A percentile compares a stretch with the other conserved stretches of the same genome.
These are phyloP conservation scores for Pseudogymnoascus sp. DNA, from an alignment of 2,329 filamentous ascomycete species.

Conservation along the genomic window DNA sequence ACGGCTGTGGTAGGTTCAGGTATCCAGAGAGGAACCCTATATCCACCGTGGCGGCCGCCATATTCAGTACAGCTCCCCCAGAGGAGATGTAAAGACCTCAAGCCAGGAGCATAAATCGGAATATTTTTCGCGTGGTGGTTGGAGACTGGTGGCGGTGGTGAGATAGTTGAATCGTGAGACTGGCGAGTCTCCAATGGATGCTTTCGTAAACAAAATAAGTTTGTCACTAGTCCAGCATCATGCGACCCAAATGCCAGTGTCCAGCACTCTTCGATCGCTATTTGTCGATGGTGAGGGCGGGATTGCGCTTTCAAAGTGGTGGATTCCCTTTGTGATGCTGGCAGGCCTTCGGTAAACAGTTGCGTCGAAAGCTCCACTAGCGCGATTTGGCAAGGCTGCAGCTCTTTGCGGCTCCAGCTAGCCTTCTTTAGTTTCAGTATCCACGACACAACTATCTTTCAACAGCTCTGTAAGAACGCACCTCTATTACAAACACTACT, in stretches of 20 bases:
- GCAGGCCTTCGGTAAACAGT: background rate
- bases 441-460: background rate
- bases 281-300: background rate
- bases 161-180: background rate
- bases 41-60: conserved; percentile 58
- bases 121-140: conserved; percentile 1
- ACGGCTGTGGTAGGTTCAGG: conserved; percentile 58
- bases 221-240: conserved; percentile 4
- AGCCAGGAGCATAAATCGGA: background rate
- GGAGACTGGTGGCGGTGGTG: background rate
- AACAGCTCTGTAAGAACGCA: background rate
- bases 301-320: background rate
- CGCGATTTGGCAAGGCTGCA: conserved; percentile 6
- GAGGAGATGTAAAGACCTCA: conserved; percentile 1
- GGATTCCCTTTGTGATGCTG: background rate
- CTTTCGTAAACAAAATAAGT: background rate
- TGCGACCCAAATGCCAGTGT: conserved; percentile 5
- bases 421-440: background rate
- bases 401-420: background rate
- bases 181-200: conserved; percentile 1
- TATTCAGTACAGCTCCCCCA: conserved; percentile 28
- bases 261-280: conserved; percentile 4
- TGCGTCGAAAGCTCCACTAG: conserved; percentile 6
- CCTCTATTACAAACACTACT: background rate
- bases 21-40: conserved; percentile 65